phyloP scores from a whole-genome alignment of 1,139 yeast genomes.

The Debaryomyces nepalensis region DNA sequence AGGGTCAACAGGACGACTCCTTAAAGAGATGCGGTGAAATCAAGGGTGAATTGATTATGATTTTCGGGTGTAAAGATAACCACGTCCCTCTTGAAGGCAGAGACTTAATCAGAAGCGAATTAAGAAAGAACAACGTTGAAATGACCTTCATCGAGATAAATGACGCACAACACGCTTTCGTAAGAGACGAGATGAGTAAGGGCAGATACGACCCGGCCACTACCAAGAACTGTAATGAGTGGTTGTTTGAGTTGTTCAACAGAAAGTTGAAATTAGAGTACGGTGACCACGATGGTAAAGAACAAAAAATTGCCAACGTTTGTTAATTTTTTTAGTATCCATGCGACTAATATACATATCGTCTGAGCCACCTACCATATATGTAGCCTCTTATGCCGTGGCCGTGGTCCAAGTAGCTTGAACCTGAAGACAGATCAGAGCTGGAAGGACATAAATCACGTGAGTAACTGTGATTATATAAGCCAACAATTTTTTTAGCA shows the following conservation, averaged over 20 bases:
- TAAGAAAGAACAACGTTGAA: constrained; percentile 62
- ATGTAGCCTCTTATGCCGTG: not conserved
- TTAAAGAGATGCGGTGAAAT: constrained; percentile 59
- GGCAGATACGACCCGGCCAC: constrained; percentile 81
- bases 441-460: constrained; percentile 4
- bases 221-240: constrained; percentile 67
- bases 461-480: constrained; percentile 8
- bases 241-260: constrained; percentile 72
- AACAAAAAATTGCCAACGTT: constrained; percentile 60
- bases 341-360: not conserved
- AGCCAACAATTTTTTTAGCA: constrained; percentile 13
- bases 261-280: constrained; percentile 68
- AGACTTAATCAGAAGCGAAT: constrained; percentile 66
- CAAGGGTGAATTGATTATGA: constrained; percentile 64
- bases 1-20: constrained; percentile 66
- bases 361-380: not conserved
- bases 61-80: constrained; percentile 79
- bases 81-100: constrained; percentile 84
- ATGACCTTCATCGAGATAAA: constrained; percentile 76
- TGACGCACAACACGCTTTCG: constrained; percentile 81
- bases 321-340: constrained; percentile 40
- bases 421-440: not conserved
- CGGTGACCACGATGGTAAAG: constrained; percentile 62
- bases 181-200: constrained; percentile 76
- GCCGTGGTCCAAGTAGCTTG: not conserved